Evolutionary conservation across 2,329 filamentous ascomycete species (phyloP), one percentile per base, ranked within the genome.

Genomic region (Colletotrichum lindemuthianum): DNA sequence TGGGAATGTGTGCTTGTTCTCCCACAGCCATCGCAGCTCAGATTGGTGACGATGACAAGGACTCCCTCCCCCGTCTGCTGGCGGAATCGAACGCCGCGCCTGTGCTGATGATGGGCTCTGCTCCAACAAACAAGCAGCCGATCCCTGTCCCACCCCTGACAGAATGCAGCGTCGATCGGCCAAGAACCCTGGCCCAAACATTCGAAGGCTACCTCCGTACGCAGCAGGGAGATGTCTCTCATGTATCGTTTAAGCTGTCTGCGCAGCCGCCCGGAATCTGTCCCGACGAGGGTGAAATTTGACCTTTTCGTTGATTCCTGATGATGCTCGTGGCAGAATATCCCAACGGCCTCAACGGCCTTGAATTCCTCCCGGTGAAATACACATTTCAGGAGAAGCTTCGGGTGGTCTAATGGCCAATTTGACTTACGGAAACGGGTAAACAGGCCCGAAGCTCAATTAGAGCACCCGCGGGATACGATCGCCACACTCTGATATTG

Each of bases 91-190:
- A 12, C 16, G 32, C 32, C 39, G 12, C 16, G 32, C 24, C 24
- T 24, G 24, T 24, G 24, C 24, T 24, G 24, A 24, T 24, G 24
- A 24, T 24, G 24, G 24, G 5, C 24, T 33, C 39, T 61, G 45
- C 48, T 63, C 54, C 60, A 59, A 63, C 60, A 59, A 54, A 63
- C 55, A 60, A 55, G 57, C 60, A 39, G 56, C 50, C 34, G 33
- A 50, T 45, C 60, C 57, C 39, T 60, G 60, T 37, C 15, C 49
- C 7, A 48, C 44, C 44, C 49, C 60, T 53, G 53, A 63, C 39
- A 58, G 37, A 36, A 36, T 43, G 51, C 60, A 59, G 36, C 32
- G 8, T 36, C 52, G 44, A 12, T 52, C 43, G 37, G 24, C 12
- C 59, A 51, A 49, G 12, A 24, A 24, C 24, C 24, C 4, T 24